Evolutionary conservation across 2,329 filamentous ascomycete species (phyloP).

Genomic region (Salinomyces thailandicus): DNA sequence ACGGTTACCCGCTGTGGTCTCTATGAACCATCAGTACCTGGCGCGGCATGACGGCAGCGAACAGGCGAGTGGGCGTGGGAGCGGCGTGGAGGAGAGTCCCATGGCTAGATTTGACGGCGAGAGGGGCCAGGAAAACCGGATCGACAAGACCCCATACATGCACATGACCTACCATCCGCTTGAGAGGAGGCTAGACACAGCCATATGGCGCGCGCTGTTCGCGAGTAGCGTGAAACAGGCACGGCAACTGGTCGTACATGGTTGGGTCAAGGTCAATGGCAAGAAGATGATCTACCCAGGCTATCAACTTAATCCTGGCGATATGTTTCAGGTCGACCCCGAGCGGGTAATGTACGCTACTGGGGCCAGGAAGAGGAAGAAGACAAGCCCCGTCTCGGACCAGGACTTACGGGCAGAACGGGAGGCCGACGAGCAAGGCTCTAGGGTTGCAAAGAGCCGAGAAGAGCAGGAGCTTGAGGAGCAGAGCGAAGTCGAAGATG

Average conservation of each 20-base stretch:
- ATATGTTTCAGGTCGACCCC: conserved; percentile 93
- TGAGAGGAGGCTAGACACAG: conserved; percentile 86
- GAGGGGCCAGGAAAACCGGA: conserved; percentile 11
- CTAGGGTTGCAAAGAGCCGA: not conserved
- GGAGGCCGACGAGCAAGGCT: conserved; percentile 6
- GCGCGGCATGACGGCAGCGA: conserved; percentile 72
- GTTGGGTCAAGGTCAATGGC: conserved; percentile 89
- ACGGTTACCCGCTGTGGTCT: conserved; percentile 68
- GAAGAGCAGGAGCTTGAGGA: conserved; percentile 12
- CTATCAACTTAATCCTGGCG: conserved; percentile 90
- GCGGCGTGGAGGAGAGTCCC: conserved; percentile 45
- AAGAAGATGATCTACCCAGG: conserved; percentile 92
- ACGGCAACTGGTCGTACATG: conserved; percentile 87
- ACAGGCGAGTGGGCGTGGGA: conserved; percentile 72
- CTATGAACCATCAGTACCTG: conserved; percentile 73
- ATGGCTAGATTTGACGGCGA: conserved; percentile 6
- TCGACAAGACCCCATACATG: conserved; percentile 70
- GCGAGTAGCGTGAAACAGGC: conserved; percentile 89
- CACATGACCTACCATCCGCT: conserved; percentile 90
- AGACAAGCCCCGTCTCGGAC: conserved; percentile 17
- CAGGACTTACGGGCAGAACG: conserved; percentile 14
- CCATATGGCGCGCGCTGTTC: conserved; percentile 86
- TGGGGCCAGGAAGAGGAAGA: conserved; percentile 46
- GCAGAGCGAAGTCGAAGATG: conserved; percentile 11
- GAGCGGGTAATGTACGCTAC: conserved; percentile 84